phyloP scores from a whole-genome alignment of 176 grass and related monocot genomes.

The Melocanna baccifera region DNA sequence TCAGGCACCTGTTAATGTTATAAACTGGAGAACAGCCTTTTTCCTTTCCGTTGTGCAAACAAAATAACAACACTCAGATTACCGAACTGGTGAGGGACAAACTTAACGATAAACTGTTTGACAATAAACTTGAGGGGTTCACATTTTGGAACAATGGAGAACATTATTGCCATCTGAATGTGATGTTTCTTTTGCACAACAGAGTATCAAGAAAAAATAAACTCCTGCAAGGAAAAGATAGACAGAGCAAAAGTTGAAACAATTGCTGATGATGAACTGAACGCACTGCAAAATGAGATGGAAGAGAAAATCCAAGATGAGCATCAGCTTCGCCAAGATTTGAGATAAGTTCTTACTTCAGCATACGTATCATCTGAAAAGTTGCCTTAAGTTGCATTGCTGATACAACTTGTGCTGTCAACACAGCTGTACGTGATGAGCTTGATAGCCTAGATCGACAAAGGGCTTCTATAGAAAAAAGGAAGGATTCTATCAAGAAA shows the following conservation, averaged over 20 bases:
- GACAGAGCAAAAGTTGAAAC: slow-evolving; percentile 54
- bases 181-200: slow-evolving; percentile 24
- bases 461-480: slow-evolving; percentile 59
- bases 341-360: slow-evolving; percentile 71
- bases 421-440: slow-evolving; percentile 59
- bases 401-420: slow-evolving; percentile 19
- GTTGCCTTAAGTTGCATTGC: not conserved
- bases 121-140: not conserved
- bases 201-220: slow-evolving; percentile 60
- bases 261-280: slow-evolving; percentile 55
- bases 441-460: slow-evolving; percentile 51
- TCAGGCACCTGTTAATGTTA: not conserved
- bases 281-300: slow-evolving; percentile 44
- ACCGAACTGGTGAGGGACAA: not conserved
- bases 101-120: not conserved
- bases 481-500: slow-evolving; percentile 45
- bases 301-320: slow-evolving; percentile 52
- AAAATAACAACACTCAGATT: not conserved
- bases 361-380: slow-evolving; percentile 15
- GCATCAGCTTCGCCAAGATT: slow-evolving; percentile 50
- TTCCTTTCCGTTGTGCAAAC: not conserved
- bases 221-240: slow-evolving; percentile 50
- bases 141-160: not conserved
- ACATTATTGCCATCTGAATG: slow-evolving; percentile 15
- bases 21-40: not conserved